These are phyloP conservation scores for Russula dissimulans DNA, from an alignment of 768 basidiomycete genomes.

Conservation along the genomic window DNA sequence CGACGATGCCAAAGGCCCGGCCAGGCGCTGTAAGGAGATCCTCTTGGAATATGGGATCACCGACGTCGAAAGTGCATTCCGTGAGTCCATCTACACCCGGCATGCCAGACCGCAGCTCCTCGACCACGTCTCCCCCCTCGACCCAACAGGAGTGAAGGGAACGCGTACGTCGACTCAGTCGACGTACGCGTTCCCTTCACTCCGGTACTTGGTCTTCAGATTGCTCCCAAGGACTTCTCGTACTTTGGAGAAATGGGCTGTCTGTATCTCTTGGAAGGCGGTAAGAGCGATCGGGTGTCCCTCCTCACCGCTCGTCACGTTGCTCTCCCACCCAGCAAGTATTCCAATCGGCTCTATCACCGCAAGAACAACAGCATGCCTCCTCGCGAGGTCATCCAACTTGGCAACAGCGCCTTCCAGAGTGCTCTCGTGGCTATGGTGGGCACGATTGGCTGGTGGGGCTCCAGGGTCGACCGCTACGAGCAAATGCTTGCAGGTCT, in stretches of 20 bases:
- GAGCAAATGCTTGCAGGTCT: not conserved
- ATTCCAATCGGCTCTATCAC: constrained; percentile 3
- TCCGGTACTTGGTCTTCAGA: constrained; percentile 29
- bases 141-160: too few relatives aligned
- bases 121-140: not conserved
- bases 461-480: not conserved
- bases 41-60: not conserved
- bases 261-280: constrained; percentile 24
- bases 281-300: constrained; percentile 23
- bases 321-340: constrained; percentile 12
- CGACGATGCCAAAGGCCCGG: not conserved
- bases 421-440: not conserved
- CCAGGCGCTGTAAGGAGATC: not conserved
- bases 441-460: not conserved
- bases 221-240: constrained; percentile 27
- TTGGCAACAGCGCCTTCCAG: not conserved
- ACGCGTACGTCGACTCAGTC: too few relatives aligned
- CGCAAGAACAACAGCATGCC: not conserved
- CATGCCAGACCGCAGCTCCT: not conserved
- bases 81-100: not conserved
- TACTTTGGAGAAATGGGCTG: constrained; percentile 31
- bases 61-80: not conserved
- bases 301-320: constrained; percentile 31
- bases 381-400: not conserved
- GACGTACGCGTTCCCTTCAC: constrained; percentile 29